phyloP scores from a whole-genome alignment of 2,329 filamentous ascomycete species.

The Sporothrix sp. region DNA sequence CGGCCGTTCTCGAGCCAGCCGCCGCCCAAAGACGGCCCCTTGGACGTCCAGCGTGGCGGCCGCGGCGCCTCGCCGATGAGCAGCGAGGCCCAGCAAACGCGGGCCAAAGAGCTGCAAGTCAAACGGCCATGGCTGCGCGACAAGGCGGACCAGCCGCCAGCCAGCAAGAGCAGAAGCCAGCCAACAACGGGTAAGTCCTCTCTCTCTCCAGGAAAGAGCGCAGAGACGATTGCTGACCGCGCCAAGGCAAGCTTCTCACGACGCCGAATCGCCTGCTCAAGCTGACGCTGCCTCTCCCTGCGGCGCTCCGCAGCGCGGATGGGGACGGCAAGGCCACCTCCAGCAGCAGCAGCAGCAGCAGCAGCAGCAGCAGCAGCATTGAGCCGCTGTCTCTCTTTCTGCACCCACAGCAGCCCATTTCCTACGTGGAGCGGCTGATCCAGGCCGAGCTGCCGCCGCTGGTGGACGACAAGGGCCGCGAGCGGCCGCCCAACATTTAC shows the following conservation, averaged over 20 bases:
- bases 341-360: background rate
- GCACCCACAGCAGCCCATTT: conserved; percentile 83
- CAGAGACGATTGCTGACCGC: background rate
- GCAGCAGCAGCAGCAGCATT: conserved; percentile 36
- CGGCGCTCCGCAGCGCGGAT: conserved; percentile 32
- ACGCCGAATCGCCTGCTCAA: conserved; percentile 75
- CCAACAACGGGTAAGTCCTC: conserved; percentile 24
- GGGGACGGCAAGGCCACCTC: conserved; percentile 25
- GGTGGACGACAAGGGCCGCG: conserved; percentile 46
- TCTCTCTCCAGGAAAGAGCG: too few species aligned
- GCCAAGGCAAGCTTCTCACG: conserved; percentile 60
- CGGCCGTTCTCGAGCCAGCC: background rate
- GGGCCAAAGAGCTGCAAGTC: background rate
- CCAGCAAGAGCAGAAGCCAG: conserved; percentile 18
- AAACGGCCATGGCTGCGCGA: conserved; percentile 54
- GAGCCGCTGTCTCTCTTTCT: conserved; percentile 77
- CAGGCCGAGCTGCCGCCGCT: conserved; percentile 75
- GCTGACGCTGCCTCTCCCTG: conserved; percentile 62
- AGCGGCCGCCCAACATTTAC: conserved; percentile 62
- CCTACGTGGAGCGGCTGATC: conserved; percentile 79
- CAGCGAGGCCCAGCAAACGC: background rate
- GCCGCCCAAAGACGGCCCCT: background rate
- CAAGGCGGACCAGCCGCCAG: conserved; percentile 37
- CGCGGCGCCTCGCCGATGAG: background rate
- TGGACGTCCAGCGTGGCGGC: background rate